Conservation (phyloP, 2,329 filamentous ascomycete genomes). For the Fusarium illudens region DNA sequence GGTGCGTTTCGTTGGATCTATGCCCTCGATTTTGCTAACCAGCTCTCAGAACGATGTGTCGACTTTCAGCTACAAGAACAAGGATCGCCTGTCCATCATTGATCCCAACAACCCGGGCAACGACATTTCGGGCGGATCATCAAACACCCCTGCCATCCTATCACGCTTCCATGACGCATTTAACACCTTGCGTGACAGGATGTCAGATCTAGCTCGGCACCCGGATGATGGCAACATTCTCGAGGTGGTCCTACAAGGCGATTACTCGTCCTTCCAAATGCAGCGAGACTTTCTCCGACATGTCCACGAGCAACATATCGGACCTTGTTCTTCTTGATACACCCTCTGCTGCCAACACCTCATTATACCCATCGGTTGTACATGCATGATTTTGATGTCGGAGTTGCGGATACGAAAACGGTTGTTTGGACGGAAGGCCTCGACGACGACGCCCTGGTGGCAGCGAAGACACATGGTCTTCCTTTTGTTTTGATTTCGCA, state of each 20-base stretch:
- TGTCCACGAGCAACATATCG: constrained; percentile 56
- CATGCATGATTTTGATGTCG: constrained; percentile 16
- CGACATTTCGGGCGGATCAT: constrained; percentile 89
- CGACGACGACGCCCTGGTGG: constrained; percentile 3
- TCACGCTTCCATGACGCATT: constrained; percentile 74
- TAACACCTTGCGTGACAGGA: constrained; percentile 62
- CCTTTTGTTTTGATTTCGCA: constrained; percentile 5
- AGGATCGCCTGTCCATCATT: constrained; percentile 81
- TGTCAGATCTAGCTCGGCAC: constrained; percentile 59
- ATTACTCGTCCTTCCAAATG: constrained; percentile 77
- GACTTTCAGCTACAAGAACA: constrained; percentile 64
- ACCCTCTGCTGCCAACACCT: not conserved
- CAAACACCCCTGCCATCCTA: constrained; percentile 72
- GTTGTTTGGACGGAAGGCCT: constrained; percentile 16
- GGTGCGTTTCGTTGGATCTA: constrained; percentile 56
- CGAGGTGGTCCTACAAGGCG: constrained; percentile 75
- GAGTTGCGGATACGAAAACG: constrained; percentile 27
- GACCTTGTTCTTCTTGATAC: constrained; percentile 44
- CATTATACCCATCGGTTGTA: constrained; percentile 13
- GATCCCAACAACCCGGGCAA: constrained; percentile 88
- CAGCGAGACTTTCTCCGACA: constrained; percentile 72
- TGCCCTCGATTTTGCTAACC: not conserved
- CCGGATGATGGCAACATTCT: constrained; percentile 61
- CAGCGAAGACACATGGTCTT: constrained; percentile 12
- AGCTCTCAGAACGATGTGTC: constrained; percentile 52